Evolutionary conservation across 768 basidiomycete genomes (phyloP), one percentile per base, ranked within the genome.

Genomic region (Amanita fuliginea): DNA sequence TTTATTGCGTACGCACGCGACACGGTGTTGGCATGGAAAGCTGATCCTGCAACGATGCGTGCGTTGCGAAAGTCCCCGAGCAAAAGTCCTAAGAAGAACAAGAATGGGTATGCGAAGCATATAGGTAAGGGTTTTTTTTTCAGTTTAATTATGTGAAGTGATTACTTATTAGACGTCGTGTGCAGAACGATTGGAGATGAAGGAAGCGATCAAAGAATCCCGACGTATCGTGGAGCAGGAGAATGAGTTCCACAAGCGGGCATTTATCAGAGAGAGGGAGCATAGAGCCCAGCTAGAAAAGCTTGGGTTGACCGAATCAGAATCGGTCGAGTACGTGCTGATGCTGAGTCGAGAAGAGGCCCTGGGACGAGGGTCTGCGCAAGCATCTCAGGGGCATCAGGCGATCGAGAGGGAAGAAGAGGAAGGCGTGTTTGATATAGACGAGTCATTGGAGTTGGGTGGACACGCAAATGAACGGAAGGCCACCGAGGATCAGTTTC

Each of bases 311-410:
- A 80, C 72, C 50, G 88, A 92, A 56, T 63, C 64, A 1, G 88
- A 88, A 57, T 86, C 83, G 0, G 66, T 91, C 22, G 83, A 88
- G 57, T 92, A 92, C 55, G 73, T 81, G 0, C 61, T 92, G 41
- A 91, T 91, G 86, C 73, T 91, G 54, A 90, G 86, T 54, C 78
- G 84, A 7, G 89, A 92, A 41, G 86, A 90, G 60, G 79, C 76
- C 2, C 41, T 62, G 28, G 28, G 28, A 28, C 28, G 28, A 28
- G 28, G 28, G 14, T 6, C 6, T 26, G 6, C 6, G 26, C 32
- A 11, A 32, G 3, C 13, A 32, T 32, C 32, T 32, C 32, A 32
- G 32, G 32, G 32, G 13, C 32, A 47, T 28, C 52, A 51, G n/a
- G 8, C 28, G 28, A 28, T 28, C 28, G 28, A 28, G 28, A 9